Percentiles rank a stretch among this genome's conserved stretches.
Evolutionary conservation across 305 asterid genomes (phyloP).

Genomic region (Fraxinus greggii): DNA sequence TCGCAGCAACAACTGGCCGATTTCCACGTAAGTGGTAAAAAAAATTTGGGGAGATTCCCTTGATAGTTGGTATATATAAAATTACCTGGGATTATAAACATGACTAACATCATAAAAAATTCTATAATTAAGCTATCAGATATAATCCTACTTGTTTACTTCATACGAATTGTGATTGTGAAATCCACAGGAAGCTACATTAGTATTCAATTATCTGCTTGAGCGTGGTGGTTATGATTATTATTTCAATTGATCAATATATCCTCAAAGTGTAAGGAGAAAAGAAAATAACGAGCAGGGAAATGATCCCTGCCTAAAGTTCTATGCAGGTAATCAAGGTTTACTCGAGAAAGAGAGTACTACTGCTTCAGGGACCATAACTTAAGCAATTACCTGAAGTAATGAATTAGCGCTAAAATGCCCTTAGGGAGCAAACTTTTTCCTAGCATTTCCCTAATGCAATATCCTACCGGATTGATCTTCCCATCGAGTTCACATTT

Average conservation of each 20-base stretch:
- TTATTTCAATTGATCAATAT: constrained; percentile 1
- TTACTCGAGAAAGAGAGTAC: neutral
- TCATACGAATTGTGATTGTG: neutral
- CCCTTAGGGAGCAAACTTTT: neutral
- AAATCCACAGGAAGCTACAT: neutral
- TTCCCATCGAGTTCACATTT: neutral
- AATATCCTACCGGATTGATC: neutral
- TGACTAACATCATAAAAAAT: neutral
- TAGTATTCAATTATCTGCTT: neutral
- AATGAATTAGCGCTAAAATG: neutral
- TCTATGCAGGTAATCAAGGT: neutral
- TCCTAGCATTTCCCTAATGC: neutral
- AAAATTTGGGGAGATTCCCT: constrained; percentile 1
- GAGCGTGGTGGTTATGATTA: neutral
- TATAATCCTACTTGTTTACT: neutral
- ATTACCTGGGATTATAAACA: neutral
- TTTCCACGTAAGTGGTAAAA: neutral
- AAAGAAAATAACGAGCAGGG: neutral
- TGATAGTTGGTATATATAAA: constrained; percentile 4
- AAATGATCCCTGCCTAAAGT: neutral
- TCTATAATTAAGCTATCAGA: neutral
- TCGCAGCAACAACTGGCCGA: neutral
- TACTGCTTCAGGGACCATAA: neutral
- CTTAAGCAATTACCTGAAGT: neutral
- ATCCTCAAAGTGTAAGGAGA: neutral